phyloP scores from a whole-genome alignment of 2,329 filamentous ascomycete species.

The Dactylellina parvicollis region DNA sequence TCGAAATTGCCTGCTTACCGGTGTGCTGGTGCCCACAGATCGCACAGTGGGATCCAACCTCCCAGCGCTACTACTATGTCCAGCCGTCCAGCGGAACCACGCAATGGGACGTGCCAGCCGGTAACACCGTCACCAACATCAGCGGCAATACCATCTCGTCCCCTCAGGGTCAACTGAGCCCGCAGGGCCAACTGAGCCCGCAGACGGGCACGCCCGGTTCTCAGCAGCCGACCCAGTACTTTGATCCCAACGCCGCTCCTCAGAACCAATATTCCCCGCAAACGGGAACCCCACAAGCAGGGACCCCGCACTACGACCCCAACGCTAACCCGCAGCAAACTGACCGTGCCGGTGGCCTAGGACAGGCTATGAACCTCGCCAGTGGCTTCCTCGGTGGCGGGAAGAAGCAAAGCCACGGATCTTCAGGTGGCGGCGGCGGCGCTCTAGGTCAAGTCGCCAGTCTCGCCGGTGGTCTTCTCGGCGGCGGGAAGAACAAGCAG shows the following conservation, averaged over 20 bases:
- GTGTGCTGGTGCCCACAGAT: slow-evolving; percentile 49
- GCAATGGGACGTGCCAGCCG: slow-evolving; percentile 57
- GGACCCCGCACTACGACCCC: too few species aligned
- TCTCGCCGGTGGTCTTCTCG: slow-evolving; percentile 56
- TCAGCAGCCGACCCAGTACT: slow-evolving; percentile 37
- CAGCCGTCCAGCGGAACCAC: slow-evolving; percentile 57
- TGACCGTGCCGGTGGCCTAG: slow-evolving; percentile 56
- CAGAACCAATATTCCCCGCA: slow-evolving; percentile 41
- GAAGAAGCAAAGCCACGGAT: slow-evolving; percentile 40
- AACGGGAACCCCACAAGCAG: slow-evolving; percentile 20
- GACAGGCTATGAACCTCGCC: slow-evolving; percentile 40
- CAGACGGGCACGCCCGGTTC: slow-evolving; percentile 25
- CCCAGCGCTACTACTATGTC: slow-evolving; percentile 58
- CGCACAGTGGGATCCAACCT: slow-evolving; percentile 58
- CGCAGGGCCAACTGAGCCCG: slow-evolving; percentile 23
- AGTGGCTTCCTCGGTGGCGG: slow-evolving; percentile 55
- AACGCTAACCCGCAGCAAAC: slow-evolving; percentile 20
- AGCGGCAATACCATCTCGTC: slow-evolving; percentile 31
- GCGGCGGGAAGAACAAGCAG: slow-evolving; percentile 46
- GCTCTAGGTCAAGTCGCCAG: slow-evolving; percentile 52
- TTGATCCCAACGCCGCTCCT: slow-evolving; percentile 37
- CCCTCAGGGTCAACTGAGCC: slow-evolving; percentile 11
- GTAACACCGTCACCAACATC: slow-evolving; percentile 33
- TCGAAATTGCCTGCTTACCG: not conserved
- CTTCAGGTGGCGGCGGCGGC: slow-evolving; percentile 52